Evolutionary conservation across 2,329 filamentous ascomycete species (phyloP).

Genomic region (Phialocephala subalpina): DNA sequence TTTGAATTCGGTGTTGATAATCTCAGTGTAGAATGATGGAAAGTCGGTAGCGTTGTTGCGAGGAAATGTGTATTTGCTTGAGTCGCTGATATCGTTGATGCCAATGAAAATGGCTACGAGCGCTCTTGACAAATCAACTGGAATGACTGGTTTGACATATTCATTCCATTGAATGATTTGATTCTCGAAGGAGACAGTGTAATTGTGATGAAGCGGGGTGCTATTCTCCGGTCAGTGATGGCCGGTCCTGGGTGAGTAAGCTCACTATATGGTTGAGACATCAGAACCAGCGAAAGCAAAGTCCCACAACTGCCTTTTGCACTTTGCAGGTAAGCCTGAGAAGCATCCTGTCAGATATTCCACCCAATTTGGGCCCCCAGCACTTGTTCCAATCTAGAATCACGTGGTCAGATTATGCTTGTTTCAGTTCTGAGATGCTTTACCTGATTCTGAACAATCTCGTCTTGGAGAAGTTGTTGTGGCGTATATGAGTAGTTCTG

Average conservation of each 20-base stretch:
- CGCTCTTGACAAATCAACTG: constrained; percentile 46
- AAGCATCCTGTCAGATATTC: constrained; percentile 61
- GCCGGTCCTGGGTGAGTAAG: not conserved
- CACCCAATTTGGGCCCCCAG: constrained; percentile 63
- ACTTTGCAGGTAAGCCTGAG: constrained; percentile 53
- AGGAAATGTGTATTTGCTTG: constrained; percentile 49
- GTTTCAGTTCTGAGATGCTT: not conserved
- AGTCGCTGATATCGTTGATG: constrained; percentile 64
- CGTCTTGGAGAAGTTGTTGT: constrained; percentile 51
- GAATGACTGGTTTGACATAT: constrained; percentile 46
- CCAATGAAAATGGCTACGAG: constrained; percentile 63
- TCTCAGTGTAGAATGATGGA: constrained; percentile 51
- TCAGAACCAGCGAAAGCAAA: constrained; percentile 64
- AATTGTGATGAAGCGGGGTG: constrained; percentile 59
- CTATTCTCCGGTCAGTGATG: constrained; percentile 33
- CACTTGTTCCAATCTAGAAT: constrained; percentile 52
- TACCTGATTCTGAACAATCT: constrained; percentile 59
- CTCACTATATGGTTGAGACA: constrained; percentile 51
- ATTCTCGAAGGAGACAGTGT: constrained; percentile 56
- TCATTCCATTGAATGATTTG: constrained; percentile 57
- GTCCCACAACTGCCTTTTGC: constrained; percentile 59
- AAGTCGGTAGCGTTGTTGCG: constrained; percentile 51
- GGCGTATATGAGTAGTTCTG: constrained; percentile 55
- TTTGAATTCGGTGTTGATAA: constrained; percentile 51
- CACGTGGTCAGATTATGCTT: not conserved